Conservation (phyloP, 345 rosid species). For the Aurinia saxatilis region DNA sequence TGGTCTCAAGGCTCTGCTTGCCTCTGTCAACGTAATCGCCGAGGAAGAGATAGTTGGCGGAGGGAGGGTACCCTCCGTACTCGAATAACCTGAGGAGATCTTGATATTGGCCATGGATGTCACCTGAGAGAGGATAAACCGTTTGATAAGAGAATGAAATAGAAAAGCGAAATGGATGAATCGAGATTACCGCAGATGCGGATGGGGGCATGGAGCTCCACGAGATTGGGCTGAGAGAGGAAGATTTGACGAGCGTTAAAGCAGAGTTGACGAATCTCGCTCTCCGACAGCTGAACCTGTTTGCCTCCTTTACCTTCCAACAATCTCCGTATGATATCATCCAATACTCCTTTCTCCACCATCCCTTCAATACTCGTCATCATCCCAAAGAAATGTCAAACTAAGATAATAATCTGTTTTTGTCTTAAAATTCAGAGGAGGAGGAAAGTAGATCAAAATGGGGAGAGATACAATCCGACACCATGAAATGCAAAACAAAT, state of each 20-base stretch:
- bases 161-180: too few relatives aligned
- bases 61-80: slow-evolving; percentile 80
- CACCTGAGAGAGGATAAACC: slow-evolving; percentile 40
- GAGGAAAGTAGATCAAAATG: too few relatives aligned
- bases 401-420: too few relatives aligned
- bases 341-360: slow-evolving; percentile 74
- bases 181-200: slow-evolving; percentile 82
- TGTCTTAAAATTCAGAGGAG: too few relatives aligned
- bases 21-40: slow-evolving; percentile 98
- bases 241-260: slow-evolving; percentile 86
- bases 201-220: slow-evolving; percentile 71
- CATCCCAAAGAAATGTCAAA: slow-evolving; percentile 25
- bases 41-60: slow-evolving; percentile 77
- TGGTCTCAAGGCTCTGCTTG: slow-evolving; percentile 90
- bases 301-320: slow-evolving; percentile 84
- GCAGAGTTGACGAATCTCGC: slow-evolving; percentile 95
- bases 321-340: slow-evolving; percentile 83
- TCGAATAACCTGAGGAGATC: slow-evolving; percentile 84
- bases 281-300: slow-evolving; percentile 92
- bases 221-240: slow-evolving; percentile 73
- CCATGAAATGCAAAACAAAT: too few relatives aligned
- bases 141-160: too few relatives aligned
- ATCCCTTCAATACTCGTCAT: slow-evolving; percentile 72
- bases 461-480: too few relatives aligned
- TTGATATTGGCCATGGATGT: slow-evolving; percentile 87